phyloP scores from a whole-genome alignment of 192 early-diverging fungal species.

The Dimargaris cristalligena region DNA sequence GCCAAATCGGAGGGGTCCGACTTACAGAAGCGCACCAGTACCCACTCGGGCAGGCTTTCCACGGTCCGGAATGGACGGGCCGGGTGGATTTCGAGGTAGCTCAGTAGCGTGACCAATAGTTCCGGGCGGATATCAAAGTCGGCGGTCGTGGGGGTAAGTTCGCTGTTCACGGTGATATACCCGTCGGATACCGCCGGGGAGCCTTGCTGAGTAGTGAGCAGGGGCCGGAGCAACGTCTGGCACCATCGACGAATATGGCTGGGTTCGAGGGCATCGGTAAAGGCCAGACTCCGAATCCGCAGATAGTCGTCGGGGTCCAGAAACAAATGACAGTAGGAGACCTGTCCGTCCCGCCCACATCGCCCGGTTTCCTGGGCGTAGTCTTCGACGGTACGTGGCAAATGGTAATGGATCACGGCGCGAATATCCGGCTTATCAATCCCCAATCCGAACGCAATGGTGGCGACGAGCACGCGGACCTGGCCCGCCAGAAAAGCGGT shows the following conservation, averaged over 20 bases:
- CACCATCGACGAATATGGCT: conserved; percentile 16
- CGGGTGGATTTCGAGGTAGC: conserved; percentile 8
- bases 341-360: conserved; percentile 41
- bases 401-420: conserved; percentile 51
- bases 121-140: neutral
- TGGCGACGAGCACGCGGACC: conserved; percentile 51
- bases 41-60: neutral
- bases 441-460: conserved; percentile 61
- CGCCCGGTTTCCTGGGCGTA: conserved; percentile 64
- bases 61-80: neutral
- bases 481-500: conserved; percentile 36
- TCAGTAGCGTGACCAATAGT: neutral
- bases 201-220: neutral
- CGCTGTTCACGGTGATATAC: neutral
- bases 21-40: neutral
- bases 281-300: conserved; percentile 25
- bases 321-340: conserved; percentile 30
- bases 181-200: neutral
- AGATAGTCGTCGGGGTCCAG: conserved; percentile 29
- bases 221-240: conserved; percentile 14
- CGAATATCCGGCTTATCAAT: conserved; percentile 54
- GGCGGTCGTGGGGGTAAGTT: neutral
- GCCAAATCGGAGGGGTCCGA: neutral
- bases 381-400: conserved; percentile 55
- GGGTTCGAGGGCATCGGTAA: conserved; percentile 22